These are phyloP conservation scores for Leccinum griseonigrum DNA, from an alignment of 1,284 basidiomycete species.

Conservation along the genomic window DNA sequence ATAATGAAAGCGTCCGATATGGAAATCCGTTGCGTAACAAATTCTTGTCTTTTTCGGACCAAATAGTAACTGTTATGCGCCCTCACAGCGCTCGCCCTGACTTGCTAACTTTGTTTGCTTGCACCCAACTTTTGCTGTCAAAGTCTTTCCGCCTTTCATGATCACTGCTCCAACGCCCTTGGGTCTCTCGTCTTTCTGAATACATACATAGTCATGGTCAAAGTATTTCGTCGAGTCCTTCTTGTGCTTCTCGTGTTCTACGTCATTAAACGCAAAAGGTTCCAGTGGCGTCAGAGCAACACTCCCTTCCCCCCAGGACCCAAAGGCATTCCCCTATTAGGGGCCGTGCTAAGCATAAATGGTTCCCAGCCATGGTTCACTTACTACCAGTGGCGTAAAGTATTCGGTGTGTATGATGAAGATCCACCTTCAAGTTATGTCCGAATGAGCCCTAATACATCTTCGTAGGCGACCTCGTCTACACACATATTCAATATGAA, in stretches of 20 bases:
- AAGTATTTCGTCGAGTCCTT: conserved; percentile 1
- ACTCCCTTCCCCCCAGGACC: conserved; percentile 27
- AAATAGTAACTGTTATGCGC: not conserved
- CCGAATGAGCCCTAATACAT: not conserved
- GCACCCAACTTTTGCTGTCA: not conserved
- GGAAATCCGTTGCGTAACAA: too few relatives aligned
- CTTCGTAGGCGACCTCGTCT: conserved; percentile 21
- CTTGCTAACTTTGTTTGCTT: not conserved
- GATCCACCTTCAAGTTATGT: not conserved
- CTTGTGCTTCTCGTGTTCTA: conserved; percentile 20
- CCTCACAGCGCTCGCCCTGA: not conserved
- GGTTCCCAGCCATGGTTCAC: conserved; percentile 25
- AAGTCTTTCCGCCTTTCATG: not conserved
- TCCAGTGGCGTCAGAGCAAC: not conserved
- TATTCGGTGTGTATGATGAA: conserved; percentile 18
- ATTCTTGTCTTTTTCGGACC: not conserved
- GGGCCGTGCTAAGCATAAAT: conserved; percentile 22
- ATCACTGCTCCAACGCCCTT: not conserved
- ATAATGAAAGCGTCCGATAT: not conserved
- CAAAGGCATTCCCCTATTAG: conserved; percentile 24
- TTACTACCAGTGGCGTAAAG: conserved; percentile 26
- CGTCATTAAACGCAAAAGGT: conserved; percentile 1
- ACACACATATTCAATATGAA: conserved; percentile 24
- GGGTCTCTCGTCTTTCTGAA: not conserved
- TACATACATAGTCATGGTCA: conserved; percentile 6